Percentiles rank a stretch among this genome's conserved stretches.
phyloP scores from a whole-genome alignment of 768 basidiomycete genomes.

The Pleurotus giganteus region DNA sequence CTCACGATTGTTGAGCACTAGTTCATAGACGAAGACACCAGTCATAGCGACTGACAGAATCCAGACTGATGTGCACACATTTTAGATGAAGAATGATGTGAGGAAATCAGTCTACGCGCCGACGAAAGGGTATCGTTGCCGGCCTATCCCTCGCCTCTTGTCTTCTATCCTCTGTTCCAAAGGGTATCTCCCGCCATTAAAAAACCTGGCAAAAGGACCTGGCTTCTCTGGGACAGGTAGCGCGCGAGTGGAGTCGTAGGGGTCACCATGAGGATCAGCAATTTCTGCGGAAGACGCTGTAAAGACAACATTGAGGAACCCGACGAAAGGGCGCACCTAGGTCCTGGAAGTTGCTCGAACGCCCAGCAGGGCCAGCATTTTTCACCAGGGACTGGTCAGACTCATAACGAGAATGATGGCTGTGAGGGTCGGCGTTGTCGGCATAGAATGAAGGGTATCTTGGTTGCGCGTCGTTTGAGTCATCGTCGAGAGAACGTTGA shows the following conservation, averaged over 20 bases:
- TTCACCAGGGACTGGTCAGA: slow-evolving; percentile 38
- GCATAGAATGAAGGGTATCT: slow-evolving; percentile 5
- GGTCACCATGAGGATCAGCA: slow-evolving; percentile 47
- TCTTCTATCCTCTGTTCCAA: slow-evolving; percentile 82
- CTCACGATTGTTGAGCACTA: slow-evolving; percentile 67
- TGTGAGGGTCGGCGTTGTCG: slow-evolving; percentile 21
- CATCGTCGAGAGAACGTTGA: background rate
- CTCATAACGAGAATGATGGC: slow-evolving; percentile 16
- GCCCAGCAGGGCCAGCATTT: slow-evolving; percentile 41
- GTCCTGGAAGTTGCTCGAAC: slow-evolving; percentile 44
- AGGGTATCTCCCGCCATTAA: slow-evolving; percentile 55
- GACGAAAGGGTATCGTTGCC: slow-evolving; percentile 76
- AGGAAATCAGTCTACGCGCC: slow-evolving; percentile 42
- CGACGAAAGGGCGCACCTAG: slow-evolving; percentile 38
- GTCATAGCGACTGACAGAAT: slow-evolving; percentile 64
- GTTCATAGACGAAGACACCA: slow-evolving; percentile 79
- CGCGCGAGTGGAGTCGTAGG: slow-evolving; percentile 16
- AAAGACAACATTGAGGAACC: background rate
- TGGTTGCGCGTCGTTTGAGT: background rate
- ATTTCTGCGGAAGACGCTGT: slow-evolving; percentile 46
- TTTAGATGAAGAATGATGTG: slow-evolving; percentile 7
- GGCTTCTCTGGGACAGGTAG: slow-evolving; percentile 36
- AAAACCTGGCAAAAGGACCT: slow-evolving; percentile 36
- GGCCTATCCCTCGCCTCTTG: slow-evolving; percentile 81
- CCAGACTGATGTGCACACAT: slow-evolving; percentile 49